These are phyloP conservation scores for Arthroderma sp. DNA, from an alignment of 2,329 filamentous ascomycete species.

Conservation along the genomic window DNA sequence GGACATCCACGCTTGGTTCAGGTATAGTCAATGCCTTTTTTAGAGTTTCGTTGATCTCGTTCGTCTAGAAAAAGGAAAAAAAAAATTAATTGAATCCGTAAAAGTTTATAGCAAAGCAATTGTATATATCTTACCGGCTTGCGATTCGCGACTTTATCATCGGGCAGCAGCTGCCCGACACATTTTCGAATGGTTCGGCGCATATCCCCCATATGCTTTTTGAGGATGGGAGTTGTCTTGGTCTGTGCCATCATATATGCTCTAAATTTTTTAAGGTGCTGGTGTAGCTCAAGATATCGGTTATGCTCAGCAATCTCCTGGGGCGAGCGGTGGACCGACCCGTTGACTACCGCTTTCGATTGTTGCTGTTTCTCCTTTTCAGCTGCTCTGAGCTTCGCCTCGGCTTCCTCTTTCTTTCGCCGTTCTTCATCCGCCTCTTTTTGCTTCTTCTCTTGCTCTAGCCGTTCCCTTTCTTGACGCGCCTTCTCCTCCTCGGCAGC, in stretches of 20 bases:
- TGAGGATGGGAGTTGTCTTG: constrained; percentile 45
- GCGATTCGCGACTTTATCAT: constrained; percentile 50
- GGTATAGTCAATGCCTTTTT: constrained; percentile 40
- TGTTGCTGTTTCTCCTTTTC: constrained; percentile 15
- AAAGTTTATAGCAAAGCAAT: background rate
- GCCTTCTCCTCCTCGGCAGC: constrained; percentile 22
- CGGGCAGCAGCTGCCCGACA: constrained; percentile 56
- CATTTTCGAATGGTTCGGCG: constrained; percentile 57
- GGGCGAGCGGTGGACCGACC: constrained; percentile 17
- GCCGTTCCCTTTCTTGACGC: constrained; percentile 11
- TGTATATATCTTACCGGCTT: constrained; percentile 34
- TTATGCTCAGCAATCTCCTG: constrained; percentile 32
- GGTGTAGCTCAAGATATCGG: constrained; percentile 47
- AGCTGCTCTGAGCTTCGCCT: constrained; percentile 15
- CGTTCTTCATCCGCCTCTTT: constrained; percentile 21
- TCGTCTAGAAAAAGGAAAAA: constrained; percentile 21
- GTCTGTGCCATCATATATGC: constrained; percentile 41
- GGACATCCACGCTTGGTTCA: constrained; percentile 44
- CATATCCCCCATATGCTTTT: constrained; percentile 56
- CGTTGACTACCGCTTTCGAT: constrained; percentile 13
- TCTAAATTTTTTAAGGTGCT: constrained; percentile 50
- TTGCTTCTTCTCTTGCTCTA: constrained; percentile 14
- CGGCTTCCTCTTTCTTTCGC: constrained; percentile 21
- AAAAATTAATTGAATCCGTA: background rate
- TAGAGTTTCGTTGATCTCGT: constrained; percentile 40